phyloP scores from a whole-genome alignment of 305 asterid species.

The Andrographis paniculata region DNA sequence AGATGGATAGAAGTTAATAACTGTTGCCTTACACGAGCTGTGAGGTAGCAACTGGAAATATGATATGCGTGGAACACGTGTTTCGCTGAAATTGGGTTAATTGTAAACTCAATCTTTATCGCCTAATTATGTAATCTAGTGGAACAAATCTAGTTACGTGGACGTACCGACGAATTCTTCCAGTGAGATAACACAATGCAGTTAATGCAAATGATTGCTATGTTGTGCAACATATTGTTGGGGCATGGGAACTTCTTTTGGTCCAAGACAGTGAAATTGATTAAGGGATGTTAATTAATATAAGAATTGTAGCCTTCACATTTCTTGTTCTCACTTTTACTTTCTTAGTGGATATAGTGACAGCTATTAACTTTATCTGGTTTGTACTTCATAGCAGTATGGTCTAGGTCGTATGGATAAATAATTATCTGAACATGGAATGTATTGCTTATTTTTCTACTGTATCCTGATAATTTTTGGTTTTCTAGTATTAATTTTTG shows the following conservation, averaged over 20 bases:
- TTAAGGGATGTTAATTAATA: neutral
- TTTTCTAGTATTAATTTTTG: neutral
- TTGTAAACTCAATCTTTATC: no score
- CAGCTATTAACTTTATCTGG: neutral
- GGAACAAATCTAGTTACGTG: neutral
- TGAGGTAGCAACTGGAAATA: slow-evolving; percentile 6
- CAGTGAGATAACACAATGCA: neutral
- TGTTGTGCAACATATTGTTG: neutral
- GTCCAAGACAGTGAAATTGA: no score
- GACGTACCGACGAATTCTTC: neutral
- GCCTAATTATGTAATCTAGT: neutral
- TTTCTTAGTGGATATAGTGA: slow-evolving; percentile 8
- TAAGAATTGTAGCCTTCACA: neutral
- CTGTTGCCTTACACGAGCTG: slow-evolving; percentile 10
- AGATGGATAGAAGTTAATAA: slow-evolving; percentile 5
- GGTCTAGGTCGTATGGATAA: slow-evolving; percentile 6
- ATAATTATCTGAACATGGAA: neutral
- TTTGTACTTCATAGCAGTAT: slow-evolving; percentile 8
- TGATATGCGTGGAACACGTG: neutral
- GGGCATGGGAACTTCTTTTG: no score
- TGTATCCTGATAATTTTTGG: neutral
- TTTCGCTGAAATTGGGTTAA: neutral
- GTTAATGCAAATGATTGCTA: neutral
- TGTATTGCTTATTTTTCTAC: slow-evolving; percentile 3
- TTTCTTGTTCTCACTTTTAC: neutral